Conservation (phyloP, 768 basidiomycete genomes). For the Suillus variegatus region DNA sequence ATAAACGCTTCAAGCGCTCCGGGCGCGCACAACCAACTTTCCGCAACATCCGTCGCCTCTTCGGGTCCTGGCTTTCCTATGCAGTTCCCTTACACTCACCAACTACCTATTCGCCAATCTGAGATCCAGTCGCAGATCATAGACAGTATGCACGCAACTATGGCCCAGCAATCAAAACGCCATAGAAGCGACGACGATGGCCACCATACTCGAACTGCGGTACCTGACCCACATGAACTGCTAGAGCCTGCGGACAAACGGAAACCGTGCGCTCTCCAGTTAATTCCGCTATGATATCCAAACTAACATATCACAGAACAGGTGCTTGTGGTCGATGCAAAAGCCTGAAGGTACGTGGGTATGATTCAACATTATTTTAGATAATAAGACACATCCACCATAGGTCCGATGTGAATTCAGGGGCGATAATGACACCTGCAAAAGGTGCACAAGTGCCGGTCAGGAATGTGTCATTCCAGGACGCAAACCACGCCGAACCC, state of each 20-base stretch:
- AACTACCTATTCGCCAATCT: slow-evolving; percentile 29
- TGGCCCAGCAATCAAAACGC: slow-evolving; percentile 10
- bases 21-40: background rate
- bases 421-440: slow-evolving; percentile 72
- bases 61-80: slow-evolving; percentile 20
- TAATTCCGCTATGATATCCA: background rate
- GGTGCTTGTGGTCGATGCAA: slow-evolving; percentile 79
- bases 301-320: slow-evolving; percentile 28
- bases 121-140: slow-evolving; percentile 31
- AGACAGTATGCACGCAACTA: slow-evolving; percentile 4
- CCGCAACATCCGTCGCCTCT: background rate
- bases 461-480: slow-evolving; percentile 82
- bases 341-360: slow-evolving; percentile 42
- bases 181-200: slow-evolving; percentile 26
- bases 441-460: slow-evolving; percentile 67
- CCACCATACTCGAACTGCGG: slow-evolving; percentile 13
- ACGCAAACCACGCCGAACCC: slow-evolving; percentile 76
- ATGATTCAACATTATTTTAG: background rate
- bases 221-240: slow-evolving; percentile 21
- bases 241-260: slow-evolving; percentile 18
- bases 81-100: slow-evolving; percentile 32
- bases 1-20: background rate
- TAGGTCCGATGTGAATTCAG: slow-evolving; percentile 80
- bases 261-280: slow-evolving; percentile 21
- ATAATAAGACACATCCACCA: slow-evolving; percentile 4